Base-by-base conservation (phyloP, 1,284 basidiomycete species). In the Malassezia sp. region DNA sequence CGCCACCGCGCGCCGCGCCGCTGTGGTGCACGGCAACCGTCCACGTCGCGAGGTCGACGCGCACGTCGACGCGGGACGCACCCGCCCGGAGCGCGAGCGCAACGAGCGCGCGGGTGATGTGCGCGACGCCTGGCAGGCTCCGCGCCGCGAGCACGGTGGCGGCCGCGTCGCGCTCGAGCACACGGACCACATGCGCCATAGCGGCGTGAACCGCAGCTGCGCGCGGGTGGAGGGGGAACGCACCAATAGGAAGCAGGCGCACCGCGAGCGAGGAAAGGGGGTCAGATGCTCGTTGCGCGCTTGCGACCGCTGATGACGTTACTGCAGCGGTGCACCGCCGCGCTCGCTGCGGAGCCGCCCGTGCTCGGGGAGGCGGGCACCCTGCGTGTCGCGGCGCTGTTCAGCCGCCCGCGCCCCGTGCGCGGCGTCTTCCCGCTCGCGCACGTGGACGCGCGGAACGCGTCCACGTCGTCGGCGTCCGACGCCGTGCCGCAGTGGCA, bases 401-500 rank as follows among this genome's bases (percentile, higher is more conserved):
- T 65, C 38, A 56, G 56, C 28, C 55, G 58, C 20, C 67, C 67
- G 15, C 50, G 57, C 22, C 45, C 49, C 7, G 55, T 62, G 28
- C 56, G 54, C 31, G 52, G 56, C 15, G 57, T 70, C 27, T 70
- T 61, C 30, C 63, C 67, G 0, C 59, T 63, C 17, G 67, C 67
- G 10, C 63, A 67, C 44, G 50, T 66, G 17, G 57, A 64, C 18
- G 57, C 59, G 2, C 36, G 30, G 24, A 48, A 52, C 36, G 32
- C 54, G 7, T 49, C 53, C 5, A 40, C 54, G 33, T 52, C 49
- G 37, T 9, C 47, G 42, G 31, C 42, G 23, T 37, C 49, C 5
- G 20, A 36, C 39, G 7, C 45, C 43, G 45, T 40, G 18, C 36
- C 42, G n/a, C 50, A 53, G 9, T 59, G 38, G 30, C 42, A 52